These are phyloP conservation scores for Panellus pusillus DNA, from an alignment of 768 basidiomycete genomes.

Conservation along the genomic window DNA sequence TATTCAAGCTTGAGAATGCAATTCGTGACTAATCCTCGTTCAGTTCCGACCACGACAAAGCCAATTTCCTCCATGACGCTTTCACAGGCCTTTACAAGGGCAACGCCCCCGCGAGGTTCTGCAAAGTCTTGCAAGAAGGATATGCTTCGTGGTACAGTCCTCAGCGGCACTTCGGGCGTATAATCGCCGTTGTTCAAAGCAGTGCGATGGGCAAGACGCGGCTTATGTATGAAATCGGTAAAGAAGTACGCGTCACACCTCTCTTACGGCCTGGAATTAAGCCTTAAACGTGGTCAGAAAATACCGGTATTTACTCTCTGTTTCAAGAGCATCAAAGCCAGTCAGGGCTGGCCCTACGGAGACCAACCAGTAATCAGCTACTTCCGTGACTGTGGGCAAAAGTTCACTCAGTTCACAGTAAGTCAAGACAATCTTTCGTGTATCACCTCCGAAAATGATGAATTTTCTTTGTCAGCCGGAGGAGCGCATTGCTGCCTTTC, in stretches of 20 bases:
- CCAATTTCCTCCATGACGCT: neutral
- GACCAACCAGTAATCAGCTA: neutral
- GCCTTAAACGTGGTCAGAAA: neutral
- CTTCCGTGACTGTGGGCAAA: neutral
- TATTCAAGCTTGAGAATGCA: neutral
- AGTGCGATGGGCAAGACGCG: neutral
- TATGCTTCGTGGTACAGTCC: neutral
- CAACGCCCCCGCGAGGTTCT: neutral
- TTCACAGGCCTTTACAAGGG: neutral
- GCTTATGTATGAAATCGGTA: neutral
- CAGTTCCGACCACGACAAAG: neutral
- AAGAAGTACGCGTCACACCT: neutral
- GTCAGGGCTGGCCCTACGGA: constrained; percentile 1
- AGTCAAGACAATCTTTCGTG: neutral
- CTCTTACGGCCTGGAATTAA: neutral
- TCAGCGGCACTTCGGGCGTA: neutral
- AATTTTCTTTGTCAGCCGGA: neutral
- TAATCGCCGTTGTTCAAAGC: neutral
- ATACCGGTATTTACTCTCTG: neutral
- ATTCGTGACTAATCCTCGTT: neutral
- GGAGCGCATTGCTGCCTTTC: neutral
- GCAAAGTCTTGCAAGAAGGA: neutral
- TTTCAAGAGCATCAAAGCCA: neutral
- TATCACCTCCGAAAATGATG: neutral
- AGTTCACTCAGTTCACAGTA: neutral